Evolutionary conservation across 306 rosid species (phyloP).

Genomic region (Lathyrus tuberosus): DNA sequence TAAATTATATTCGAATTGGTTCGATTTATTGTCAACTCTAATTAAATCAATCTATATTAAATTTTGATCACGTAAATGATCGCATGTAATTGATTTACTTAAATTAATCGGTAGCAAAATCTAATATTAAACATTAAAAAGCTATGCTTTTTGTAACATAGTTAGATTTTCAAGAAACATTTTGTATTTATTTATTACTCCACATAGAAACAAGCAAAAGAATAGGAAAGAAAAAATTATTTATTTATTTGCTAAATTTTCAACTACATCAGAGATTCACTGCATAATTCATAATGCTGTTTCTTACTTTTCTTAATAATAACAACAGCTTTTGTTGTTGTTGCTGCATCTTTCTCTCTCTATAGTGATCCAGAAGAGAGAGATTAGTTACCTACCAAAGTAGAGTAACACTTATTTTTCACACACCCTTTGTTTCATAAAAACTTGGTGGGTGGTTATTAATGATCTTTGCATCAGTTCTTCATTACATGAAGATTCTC

Average conservation of each 20-base stretch:
- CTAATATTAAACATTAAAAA: not conserved
- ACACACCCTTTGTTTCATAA: conserved; percentile 36
- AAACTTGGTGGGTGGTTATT: conserved; percentile 52
- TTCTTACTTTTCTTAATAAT: conserved; percentile 32
- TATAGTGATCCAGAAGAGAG: conserved; percentile 34
- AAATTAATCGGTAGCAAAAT: too few species aligned
- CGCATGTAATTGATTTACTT: too few species aligned
- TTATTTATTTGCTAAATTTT: conserved; percentile 16
- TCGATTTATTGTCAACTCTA: too few species aligned
- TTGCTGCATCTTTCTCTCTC: conserved; percentile 39
- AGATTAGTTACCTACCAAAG: conserved; percentile 48
- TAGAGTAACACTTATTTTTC: conserved; percentile 33
- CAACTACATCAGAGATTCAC: conserved; percentile 27
- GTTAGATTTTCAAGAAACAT: conserved; percentile 38
- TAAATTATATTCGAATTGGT: too few species aligned
- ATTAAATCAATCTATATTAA: too few species aligned
- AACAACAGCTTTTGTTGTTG: conserved; percentile 31
- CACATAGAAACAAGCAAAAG: conserved; percentile 20
- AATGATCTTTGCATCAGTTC: conserved; percentile 46
- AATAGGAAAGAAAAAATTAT: not conserved
- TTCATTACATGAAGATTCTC: conserved; percentile 74
- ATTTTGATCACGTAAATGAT: too few species aligned
- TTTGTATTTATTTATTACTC: not conserved
- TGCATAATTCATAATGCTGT: conserved; percentile 39
- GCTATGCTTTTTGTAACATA: not conserved